Conservation (phyloP, 2,329 filamentous ascomycete genomes). For the Penicillium griseofulvum region DNA sequence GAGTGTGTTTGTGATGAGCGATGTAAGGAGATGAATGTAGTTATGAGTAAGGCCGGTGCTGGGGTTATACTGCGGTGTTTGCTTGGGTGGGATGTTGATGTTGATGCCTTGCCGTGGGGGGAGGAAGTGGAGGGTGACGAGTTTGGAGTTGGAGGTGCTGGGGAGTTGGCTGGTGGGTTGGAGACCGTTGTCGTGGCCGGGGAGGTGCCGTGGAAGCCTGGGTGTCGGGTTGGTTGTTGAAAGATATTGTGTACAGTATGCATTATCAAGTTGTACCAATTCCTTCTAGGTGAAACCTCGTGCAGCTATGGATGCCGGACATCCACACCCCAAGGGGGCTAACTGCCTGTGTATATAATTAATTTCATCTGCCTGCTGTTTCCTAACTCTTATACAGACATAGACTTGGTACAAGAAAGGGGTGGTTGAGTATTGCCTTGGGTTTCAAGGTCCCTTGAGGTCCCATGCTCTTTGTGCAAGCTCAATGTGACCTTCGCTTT, state of each 20-base stretch:
- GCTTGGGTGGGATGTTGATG: slow-evolving; percentile 72
- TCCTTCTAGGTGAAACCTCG: neutral
- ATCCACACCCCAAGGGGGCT: no score
- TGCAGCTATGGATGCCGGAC: neutral
- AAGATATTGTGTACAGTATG: neutral
- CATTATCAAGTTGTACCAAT: neutral
- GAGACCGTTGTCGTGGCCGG: slow-evolving; percentile 78
- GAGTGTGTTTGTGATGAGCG: slow-evolving; percentile 85
- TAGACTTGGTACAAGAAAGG: neutral
- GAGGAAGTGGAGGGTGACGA: slow-evolving; percentile 74
- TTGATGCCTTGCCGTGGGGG: slow-evolving; percentile 82
- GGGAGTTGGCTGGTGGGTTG: slow-evolving; percentile 64
- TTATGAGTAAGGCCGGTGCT: slow-evolving; percentile 90
- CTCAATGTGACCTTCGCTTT: neutral
- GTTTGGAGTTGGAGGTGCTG: slow-evolving; percentile 50
- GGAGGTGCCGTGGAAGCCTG: slow-evolving; percentile 53
- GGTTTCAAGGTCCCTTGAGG: no score
- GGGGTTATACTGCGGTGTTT: slow-evolving; percentile 76
- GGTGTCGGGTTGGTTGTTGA: slow-evolving; percentile 12
- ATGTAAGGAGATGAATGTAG: slow-evolving; percentile 82
- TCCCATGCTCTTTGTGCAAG: neutral
- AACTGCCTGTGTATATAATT: neutral
- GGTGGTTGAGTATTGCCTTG: neutral
- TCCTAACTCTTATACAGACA: neutral
- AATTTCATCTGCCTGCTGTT: neutral